Evolutionary conservation across 306 rosid species (phyloP), one percentile per base, ranked within the genome.

Genomic region (Vigna unguiculata): DNA sequence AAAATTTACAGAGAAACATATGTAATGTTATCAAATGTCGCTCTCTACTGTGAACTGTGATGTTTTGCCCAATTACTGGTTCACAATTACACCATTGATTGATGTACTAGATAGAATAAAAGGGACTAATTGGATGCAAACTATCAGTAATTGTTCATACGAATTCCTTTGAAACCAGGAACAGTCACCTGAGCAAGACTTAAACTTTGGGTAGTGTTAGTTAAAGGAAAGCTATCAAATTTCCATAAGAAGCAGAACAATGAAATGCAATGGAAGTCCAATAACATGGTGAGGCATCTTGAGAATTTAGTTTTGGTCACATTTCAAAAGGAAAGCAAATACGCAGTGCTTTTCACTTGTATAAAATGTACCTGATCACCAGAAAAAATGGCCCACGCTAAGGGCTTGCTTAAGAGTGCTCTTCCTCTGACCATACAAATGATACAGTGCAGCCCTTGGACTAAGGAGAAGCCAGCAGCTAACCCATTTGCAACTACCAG

Each of bases 311-410:
- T 69, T 30, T 45, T 32, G 61, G 51, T n/a, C 25, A 8, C 52
- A 3, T 7, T 32, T 32, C 41, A 45, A 36, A 43, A 30, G 46
- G 22, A 52, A 53, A 40, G 19, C 51, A 69, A 49, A 47, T 21
- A 20, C 2, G 12, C 16, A 9, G 9, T 38, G 11, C 4, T 68
- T 4, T 45, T 17, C 25, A 21, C 62, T 20, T 15, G 47, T n/a
- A 22, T 34, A 34, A 65, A 61, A 71, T 55, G 62, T 83, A 89
- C 97, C 98, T 95, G 97, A 81, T 95, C 97, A 76, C 75, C 88
- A 19, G 97, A 89, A 87, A 95, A 95, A 68, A 88, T 90, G 25
- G 75, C 54, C 98, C 97, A 95, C 81, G 98, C 97, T 64, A 88
- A 79, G 63, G 97, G 90, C 77, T 92, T 95, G 86, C 75, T 90